Evolutionary conservation across 225 moss, liverwort and hornwort genomes (phyloP).

Genomic region (Thuidium tamariscinum): DNA sequence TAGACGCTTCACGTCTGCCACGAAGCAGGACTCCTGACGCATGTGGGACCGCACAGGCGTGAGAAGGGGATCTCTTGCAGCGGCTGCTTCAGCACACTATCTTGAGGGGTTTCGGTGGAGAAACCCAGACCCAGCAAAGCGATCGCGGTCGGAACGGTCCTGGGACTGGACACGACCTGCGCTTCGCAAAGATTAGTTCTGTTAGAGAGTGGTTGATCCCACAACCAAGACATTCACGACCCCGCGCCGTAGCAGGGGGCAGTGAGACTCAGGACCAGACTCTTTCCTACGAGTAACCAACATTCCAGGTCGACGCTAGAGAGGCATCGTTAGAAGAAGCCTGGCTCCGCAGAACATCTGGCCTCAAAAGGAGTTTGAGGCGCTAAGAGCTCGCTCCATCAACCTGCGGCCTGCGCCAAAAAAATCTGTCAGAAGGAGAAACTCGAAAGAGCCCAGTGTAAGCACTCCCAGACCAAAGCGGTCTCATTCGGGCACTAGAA

Average conservation of each 20-base stretch:
- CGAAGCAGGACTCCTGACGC: conserved; percentile 32
- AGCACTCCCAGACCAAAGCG: neutral
- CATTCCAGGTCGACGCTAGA: conserved; percentile 31
- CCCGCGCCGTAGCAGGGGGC: neutral
- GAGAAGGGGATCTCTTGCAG: conserved; percentile 37
- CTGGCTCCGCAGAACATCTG: conserved; percentile 8
- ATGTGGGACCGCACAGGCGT: conserved; percentile 34
- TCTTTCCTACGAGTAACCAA: conserved; percentile 37
- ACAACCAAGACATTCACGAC: conserved; percentile 34
- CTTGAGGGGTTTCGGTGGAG: conserved; percentile 21
- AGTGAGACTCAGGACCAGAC: conserved; percentile 36
- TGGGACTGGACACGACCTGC: neutral
- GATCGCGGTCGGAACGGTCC: neutral
- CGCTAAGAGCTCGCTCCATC: neutral
- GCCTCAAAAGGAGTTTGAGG: conserved; percentile 25
- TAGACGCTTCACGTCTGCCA: conserved; percentile 19
- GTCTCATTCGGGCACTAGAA: neutral
- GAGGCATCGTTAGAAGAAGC: conserved; percentile 21
- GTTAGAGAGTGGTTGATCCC: conserved; percentile 54
- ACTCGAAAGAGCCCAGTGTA: neutral
- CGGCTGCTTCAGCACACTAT: conserved; percentile 30
- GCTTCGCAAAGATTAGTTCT: conserved; percentile 35
- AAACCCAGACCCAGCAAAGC: conserved; percentile 48
- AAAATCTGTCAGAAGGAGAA: neutral
- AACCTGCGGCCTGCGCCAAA: neutral